Conservation (phyloP, 257 asterid species). For the Asclepias syriaca region DNA sequence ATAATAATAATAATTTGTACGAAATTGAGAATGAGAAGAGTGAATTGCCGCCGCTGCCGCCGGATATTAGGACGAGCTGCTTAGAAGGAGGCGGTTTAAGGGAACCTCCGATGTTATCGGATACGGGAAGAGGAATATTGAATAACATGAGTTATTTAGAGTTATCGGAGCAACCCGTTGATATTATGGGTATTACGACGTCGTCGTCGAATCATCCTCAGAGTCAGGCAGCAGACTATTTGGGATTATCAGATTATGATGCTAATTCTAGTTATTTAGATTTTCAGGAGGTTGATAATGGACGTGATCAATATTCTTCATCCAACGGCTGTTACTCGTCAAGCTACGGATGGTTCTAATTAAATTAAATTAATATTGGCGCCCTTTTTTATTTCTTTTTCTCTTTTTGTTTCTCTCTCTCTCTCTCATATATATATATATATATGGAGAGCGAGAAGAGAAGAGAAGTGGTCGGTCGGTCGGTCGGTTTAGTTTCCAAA, state of each 20-base stretch:
- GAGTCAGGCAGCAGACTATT: too few species aligned
- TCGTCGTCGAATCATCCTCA: too few species aligned
- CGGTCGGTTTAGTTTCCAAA: too few species aligned
- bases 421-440: too few species aligned
- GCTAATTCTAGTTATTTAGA: neutral
- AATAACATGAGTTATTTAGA: constrained; percentile 65
- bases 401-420: too few species aligned
- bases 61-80: constrained; percentile 71
- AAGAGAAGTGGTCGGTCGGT: too few species aligned
- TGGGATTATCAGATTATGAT: too few species aligned
- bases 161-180: constrained; percentile 33
- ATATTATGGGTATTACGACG: neutral
- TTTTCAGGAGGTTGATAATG: neutral
- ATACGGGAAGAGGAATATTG: constrained; percentile 61
- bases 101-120: constrained; percentile 62
- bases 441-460: too few species aligned
- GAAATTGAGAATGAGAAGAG: constrained; percentile 6
- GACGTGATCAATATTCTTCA: neutral
- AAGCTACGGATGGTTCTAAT: constrained; percentile 55
- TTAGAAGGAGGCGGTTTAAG: constrained; percentile 23
- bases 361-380: too few species aligned
- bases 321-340: constrained; percentile 40
- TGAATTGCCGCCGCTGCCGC: constrained; percentile 87
- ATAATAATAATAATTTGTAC: too few species aligned
- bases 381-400: too few species aligned